Conservation (phyloP, 148 eudicot genomes). For the Fagopyrum homotropicum region DNA sequence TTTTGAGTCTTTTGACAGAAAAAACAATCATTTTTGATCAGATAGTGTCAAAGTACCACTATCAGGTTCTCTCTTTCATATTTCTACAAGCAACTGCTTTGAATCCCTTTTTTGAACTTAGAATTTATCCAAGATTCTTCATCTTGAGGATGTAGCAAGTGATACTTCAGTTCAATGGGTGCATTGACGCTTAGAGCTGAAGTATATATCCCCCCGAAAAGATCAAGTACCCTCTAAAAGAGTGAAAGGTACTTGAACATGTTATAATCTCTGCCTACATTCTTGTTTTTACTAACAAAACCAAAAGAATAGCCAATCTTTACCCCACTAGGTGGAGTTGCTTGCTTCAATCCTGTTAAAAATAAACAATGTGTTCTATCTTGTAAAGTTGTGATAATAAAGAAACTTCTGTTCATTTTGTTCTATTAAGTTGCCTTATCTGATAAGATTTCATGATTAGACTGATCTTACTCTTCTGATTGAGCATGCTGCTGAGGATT, state of each 20-base stretch:
- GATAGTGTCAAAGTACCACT: neutral
- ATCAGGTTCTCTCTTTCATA: neutral
- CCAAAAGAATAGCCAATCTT: neutral
- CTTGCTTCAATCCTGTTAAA: neutral
- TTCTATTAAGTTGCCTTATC: neutral
- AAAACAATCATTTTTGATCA: neutral
- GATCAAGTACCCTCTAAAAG: neutral
- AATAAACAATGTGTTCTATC: neutral
- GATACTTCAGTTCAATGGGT: neutral
- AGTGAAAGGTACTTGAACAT: neutral
- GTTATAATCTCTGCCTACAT: neutral
- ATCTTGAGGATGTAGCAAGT: neutral
- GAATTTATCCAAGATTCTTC: neutral
- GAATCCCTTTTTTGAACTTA: neutral
- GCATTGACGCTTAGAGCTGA: neutral
- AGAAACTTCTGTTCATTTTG: neutral
- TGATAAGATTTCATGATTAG: neutral
- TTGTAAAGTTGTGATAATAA: neutral
- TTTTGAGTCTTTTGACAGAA: neutral
- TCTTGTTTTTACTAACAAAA: neutral
- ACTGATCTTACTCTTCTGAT: neutral
- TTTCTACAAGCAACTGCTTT: neutral
- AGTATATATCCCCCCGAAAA: neutral
- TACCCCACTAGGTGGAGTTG: neutral
- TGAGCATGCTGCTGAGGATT: neutral